phyloP scores from a whole-genome alignment of 176 grass and related monocot genomes.

The Neostapfia colusana region DNA sequence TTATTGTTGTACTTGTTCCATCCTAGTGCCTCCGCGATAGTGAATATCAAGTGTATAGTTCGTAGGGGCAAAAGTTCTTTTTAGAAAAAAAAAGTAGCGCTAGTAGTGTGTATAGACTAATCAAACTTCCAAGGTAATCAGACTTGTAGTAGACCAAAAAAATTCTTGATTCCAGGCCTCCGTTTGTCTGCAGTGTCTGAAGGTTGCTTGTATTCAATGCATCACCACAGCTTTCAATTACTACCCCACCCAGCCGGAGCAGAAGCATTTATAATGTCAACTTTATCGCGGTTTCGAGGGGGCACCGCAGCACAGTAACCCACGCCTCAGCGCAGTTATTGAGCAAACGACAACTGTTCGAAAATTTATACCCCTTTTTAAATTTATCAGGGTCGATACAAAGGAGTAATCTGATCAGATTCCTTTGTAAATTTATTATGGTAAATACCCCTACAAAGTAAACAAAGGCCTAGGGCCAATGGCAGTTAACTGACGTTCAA shows the following conservation, averaged over 20 bases:
- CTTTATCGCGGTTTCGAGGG: conserved; percentile 47
- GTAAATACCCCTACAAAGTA: not conserved
- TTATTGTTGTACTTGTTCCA: no score
- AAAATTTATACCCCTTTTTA: no score
- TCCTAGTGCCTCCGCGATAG: no score
- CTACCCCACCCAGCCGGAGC: conserved; percentile 1
- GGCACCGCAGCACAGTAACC: conserved; percentile 4
- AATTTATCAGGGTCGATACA: conserved; percentile 10
- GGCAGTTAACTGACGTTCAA: conserved; percentile 6
- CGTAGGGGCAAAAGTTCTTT: no score
- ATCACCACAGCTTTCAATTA: conserved; percentile 37
- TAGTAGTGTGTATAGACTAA: no score
- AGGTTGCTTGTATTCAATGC: conserved; percentile 62
- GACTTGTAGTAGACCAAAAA: no score
- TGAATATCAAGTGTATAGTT: no score
- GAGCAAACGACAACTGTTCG: not conserved
- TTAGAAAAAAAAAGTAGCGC: no score
- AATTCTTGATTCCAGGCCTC: no score
- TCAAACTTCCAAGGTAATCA: no score
- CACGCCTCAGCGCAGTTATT: not conserved
- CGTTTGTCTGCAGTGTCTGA: conserved; percentile 35
- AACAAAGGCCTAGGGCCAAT: conserved; percentile 10
- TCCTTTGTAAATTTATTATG: not conserved
- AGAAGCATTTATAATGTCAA: conserved; percentile 34
- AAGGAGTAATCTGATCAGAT: conserved; percentile 20